Conservation (phyloP, 1,284 basidiomycete species). For the Malassezia psittaci region DNA sequence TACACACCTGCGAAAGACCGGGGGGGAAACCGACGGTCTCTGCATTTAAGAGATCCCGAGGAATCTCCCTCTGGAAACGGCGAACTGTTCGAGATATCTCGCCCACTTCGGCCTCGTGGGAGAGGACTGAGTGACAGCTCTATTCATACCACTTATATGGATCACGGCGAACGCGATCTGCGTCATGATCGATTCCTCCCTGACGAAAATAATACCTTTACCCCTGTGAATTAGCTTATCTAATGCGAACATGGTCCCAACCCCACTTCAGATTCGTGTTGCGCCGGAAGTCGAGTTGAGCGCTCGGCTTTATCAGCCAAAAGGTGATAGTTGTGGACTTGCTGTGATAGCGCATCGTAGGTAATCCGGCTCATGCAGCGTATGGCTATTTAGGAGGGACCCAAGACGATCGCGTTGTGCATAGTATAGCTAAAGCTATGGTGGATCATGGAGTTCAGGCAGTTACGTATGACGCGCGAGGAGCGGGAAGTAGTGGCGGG, state of each 20-base stretch:
- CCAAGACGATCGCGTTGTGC: conserved; percentile 18
- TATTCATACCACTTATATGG: conserved; percentile 37
- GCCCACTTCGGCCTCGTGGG: conserved; percentile 24
- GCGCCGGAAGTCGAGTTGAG: not conserved
- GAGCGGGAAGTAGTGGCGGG: conserved; percentile 7
- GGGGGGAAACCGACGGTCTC: not conserved
- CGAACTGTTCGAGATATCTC: not conserved
- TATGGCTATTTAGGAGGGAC: conserved; percentile 14
- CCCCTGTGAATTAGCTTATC: not conserved
- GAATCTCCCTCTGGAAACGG: not conserved
- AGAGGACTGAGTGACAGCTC: conserved; percentile 42
- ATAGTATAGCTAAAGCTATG: not conserved
- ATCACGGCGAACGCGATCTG: conserved; percentile 19
- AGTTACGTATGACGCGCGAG: conserved; percentile 17
- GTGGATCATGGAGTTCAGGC: not conserved
- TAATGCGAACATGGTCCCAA: not conserved
- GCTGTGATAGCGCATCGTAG: conserved; percentile 15
- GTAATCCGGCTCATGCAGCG: not conserved
- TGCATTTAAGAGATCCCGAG: not conserved
- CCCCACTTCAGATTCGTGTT: not conserved
- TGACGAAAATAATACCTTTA: not conserved
- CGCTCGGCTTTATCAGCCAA: conserved; percentile 1
- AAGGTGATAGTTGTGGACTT: not conserved
- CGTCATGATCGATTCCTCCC: conserved; percentile 15
- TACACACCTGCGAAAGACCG: not conserved